Evolutionary conservation across 2,329 filamentous ascomycete species (phyloP).

Genomic region (Paecilomyces fulvus): DNA sequence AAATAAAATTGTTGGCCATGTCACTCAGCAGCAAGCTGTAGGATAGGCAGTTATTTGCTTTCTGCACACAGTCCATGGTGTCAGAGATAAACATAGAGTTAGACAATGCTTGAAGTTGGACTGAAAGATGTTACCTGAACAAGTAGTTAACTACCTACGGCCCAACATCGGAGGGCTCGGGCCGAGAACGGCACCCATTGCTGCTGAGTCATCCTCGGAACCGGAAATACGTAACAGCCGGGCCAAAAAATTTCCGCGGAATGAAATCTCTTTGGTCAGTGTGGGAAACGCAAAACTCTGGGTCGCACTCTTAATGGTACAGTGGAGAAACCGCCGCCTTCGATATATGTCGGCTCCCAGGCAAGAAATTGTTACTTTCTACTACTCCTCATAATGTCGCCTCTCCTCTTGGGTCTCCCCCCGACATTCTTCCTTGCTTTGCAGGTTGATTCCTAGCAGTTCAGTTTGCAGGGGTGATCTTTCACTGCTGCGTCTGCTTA

Average conservation of each 20-base stretch:
- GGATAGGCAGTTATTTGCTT: not conserved
- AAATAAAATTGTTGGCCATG: not conserved
- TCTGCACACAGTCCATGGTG: not conserved
- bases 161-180: too few relatives aligned
- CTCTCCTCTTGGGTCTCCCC: slow-evolving; percentile 1
- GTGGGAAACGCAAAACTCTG: not conserved
- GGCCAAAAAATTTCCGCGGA: not conserved
- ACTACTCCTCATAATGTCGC: slow-evolving; percentile 6
- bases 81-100: not conserved
- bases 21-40: not conserved
- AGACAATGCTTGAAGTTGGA: not conserved
- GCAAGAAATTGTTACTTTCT: slow-evolving; percentile 1
- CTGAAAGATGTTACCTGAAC: not conserved
- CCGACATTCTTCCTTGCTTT: not conserved
- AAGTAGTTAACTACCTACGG: too few relatives aligned
- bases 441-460: not conserved
- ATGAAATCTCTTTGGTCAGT: slow-evolving; percentile 1
- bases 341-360: not conserved
- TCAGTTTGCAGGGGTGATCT: not conserved
- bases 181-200: too few relatives aligned
- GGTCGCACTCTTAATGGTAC: not conserved
- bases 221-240: not conserved
- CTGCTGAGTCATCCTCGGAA: slow-evolving; percentile 1
- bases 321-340: not conserved
- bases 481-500: not conserved